These are phyloP conservation scores for Emiliania huxleyi DNA, from an alignment of 78 protist genomes.

Conservation along the genomic window DNA sequence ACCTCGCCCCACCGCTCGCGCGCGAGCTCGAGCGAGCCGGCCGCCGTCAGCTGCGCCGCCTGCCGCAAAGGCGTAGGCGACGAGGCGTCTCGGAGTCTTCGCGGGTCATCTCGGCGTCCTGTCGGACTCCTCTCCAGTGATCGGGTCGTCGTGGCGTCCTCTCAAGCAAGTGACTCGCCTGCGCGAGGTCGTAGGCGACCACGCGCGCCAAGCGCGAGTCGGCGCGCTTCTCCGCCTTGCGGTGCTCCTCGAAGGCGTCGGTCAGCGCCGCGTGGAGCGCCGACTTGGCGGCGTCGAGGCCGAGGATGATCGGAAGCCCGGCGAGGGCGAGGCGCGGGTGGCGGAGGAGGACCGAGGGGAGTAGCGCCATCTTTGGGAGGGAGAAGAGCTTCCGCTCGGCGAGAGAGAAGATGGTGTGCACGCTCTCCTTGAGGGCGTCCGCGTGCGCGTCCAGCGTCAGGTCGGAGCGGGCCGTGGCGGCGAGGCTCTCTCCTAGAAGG, in stretches of 20 bases:
- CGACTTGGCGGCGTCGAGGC: not conserved
- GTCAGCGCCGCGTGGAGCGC: not conserved
- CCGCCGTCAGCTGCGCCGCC: too few species aligned
- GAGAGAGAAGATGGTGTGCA: not conserved
- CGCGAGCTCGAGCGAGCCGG: too few species aligned
- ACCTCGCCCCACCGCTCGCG: not conserved
- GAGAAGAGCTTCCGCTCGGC: slow-evolving; percentile 25
- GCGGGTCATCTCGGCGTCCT: not conserved
- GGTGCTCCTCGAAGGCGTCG: not conserved
- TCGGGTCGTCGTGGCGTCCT: too few species aligned
- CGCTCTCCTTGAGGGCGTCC: not conserved
- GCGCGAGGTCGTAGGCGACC: slow-evolving; percentile 11
- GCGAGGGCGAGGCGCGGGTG: not conserved
- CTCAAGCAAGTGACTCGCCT: too few species aligned
- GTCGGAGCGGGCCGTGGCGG: not conserved
- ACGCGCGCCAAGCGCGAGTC: not conserved
- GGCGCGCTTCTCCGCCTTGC: not conserved
- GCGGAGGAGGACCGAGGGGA: not conserved
- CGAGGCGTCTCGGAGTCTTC: too few species aligned
- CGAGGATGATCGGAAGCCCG: not conserved
- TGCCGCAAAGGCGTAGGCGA: too few species aligned
- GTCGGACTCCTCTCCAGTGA: too few species aligned
- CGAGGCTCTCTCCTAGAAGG: too few species aligned
- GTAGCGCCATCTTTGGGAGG: slow-evolving; percentile 1
- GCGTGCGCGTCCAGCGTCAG: not conserved